Evolutionary conservation across 1,284 basidiomycete species (phyloP), one percentile per base, ranked within the genome.

Genomic region (Fistulina hepatica): DNA sequence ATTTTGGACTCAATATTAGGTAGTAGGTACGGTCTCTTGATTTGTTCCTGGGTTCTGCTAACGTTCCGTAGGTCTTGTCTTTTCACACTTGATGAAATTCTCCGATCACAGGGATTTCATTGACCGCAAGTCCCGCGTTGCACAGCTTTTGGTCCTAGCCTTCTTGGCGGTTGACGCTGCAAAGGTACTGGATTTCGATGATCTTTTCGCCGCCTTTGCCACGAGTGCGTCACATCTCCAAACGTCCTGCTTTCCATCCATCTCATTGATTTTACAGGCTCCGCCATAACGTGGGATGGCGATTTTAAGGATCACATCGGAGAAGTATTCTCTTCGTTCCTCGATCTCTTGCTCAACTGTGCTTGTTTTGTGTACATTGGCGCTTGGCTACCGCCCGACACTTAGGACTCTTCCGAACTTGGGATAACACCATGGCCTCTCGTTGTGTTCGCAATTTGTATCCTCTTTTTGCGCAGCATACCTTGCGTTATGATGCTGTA

Each of bases 271-370:
- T 13, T 17, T 15, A n/a, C 44, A 83, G 81, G 81, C 2, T 80
- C 72, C 39, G 89, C 92, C 1, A 83, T 95, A 48, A 89, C 90
- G 2, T 97, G 92, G 93, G 91, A 97, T 52, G 84, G 89, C 25
- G 74, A 91, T 54, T 95, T 94, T 62, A 86, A 88, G 52, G 64
- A 67, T 30, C 81, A 90, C 40, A 90, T 78, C 3, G 76, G 81
- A 48, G 81, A 88, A 42, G 70, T 80, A 24, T 97, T 97, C 55
- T 81, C 88, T 16, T 81, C 85, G 30, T 85, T 95, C 36, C 81
- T 97, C 48, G 91, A 95, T 46, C 67, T 82, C 31, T 59, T 83
- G 27, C 73, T 93, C 52, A 93, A 93, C 54, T 86, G 81, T 50
- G 80, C 71, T 10, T 82, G 81, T 49, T 94, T 93, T 63, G 73